These are phyloP conservation scores for Mortierella sp. DNA, from an alignment of 371 early-diverging fungal genomes.

Conservation along the genomic window DNA sequence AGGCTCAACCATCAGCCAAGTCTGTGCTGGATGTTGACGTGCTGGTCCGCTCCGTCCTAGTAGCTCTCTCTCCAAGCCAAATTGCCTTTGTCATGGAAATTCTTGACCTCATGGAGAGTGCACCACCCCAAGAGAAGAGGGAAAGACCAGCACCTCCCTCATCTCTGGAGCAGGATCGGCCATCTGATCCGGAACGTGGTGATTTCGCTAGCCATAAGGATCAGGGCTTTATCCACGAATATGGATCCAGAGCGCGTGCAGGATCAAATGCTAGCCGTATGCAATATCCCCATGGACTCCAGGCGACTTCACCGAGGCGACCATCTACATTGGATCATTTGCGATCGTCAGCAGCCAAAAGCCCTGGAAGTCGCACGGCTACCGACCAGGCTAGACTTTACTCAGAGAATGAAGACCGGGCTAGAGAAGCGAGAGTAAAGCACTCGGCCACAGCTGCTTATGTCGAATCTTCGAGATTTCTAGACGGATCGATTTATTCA, in stretches of 20 bases:
- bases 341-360: conserved; percentile 8
- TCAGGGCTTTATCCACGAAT: neutral
- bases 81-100: conserved; percentile 51
- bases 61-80: conserved; percentile 51
- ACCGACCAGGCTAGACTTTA: conserved; percentile 14
- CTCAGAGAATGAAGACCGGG: neutral
- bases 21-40: conserved; percentile 48
- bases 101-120: conserved; percentile 25
- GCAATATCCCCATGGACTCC: neutral
- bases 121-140: conserved; percentile 5
- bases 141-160: neutral
- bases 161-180: neutral
- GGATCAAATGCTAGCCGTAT: no score
- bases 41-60: conserved; percentile 35
- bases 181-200: neutral
- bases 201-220: neutral
- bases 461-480: conserved; percentile 38
- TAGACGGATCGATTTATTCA: conserved; percentile 26
- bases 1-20: conserved; percentile 15
- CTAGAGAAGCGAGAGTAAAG: no score
- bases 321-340: conserved; percentile 2
- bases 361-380: conserved; percentile 17
- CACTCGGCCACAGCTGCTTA: conserved; percentile 1
- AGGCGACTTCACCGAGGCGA: conserved; percentile 25
- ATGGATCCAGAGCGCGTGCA: no score